A percentile compares a stretch with the other conserved stretches of the same genome.
phyloP scores from a whole-genome alignment of 2,329 filamentous ascomycete genomes.

The Phaeoacremonium minimum region DNA sequence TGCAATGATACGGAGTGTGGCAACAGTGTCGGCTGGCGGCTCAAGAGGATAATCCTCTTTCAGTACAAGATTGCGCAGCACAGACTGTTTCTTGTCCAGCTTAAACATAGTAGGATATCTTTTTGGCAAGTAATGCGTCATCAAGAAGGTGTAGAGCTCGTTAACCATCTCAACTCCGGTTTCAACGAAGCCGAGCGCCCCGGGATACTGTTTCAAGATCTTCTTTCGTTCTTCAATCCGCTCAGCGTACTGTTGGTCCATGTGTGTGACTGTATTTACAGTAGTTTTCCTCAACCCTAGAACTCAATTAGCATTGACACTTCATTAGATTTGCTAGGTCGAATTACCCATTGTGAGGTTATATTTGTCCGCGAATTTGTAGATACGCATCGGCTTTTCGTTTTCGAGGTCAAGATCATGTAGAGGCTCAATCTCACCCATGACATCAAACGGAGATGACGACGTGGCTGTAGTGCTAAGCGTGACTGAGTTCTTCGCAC shows the following conservation, averaged over 20 bases:
- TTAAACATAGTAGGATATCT: conserved; percentile 45
- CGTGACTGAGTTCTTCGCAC: too few species aligned
- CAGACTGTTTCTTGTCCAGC: conserved; percentile 21
- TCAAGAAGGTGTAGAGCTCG: conserved; percentile 44
- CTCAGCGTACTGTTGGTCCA: conserved; percentile 45
- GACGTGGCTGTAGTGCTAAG: too few species aligned
- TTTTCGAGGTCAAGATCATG: conserved; percentile 42
- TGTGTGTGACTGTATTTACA: conserved; percentile 45
- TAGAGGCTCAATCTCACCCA: conserved; percentile 22
- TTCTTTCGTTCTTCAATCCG: conserved; percentile 33
- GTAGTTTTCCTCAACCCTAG: conserved; percentile 35
- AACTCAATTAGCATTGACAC: not conserved
- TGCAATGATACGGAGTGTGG: conserved; percentile 35
- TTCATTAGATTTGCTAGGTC: not conserved
- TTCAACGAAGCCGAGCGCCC: conserved; percentile 36
- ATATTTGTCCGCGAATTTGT: conserved; percentile 25
- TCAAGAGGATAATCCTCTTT: conserved; percentile 19
- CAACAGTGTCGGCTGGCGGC: conserved; percentile 20
- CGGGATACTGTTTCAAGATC: conserved; percentile 31
- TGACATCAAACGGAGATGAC: not conserved
- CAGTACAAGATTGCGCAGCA: conserved; percentile 36
- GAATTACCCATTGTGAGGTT: conserved; percentile 51
- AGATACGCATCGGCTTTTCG: not conserved
- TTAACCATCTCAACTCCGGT: conserved; percentile 34
- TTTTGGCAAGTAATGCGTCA: conserved; percentile 40